Conservation (phyloP, 306 rosid genomes). For the Abrus pulchellus region DNA sequence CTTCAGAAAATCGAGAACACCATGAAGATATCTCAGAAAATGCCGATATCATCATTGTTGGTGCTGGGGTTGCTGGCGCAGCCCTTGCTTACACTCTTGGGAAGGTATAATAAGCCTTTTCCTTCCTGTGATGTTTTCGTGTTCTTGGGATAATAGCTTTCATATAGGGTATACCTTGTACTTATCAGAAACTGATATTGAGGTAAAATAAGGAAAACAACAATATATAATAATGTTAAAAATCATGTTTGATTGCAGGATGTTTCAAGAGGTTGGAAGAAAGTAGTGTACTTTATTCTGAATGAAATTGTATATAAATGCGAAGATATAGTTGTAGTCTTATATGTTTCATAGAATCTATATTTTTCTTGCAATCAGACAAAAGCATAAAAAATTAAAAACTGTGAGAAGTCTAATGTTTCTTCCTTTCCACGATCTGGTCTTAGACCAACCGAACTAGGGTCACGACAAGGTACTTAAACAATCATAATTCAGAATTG, state of each 20-base stretch:
- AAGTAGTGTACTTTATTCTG: not conserved
- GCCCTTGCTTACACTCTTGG: conserved; percentile 94
- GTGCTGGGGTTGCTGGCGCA: conserved; percentile 96
- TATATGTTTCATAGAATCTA: too few species aligned
- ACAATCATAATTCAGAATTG: not conserved
- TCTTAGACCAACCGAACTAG: not conserved
- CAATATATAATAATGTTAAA: not conserved
- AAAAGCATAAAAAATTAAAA: too few species aligned
- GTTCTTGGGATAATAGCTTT: too few species aligned
- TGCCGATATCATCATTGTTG: conserved; percentile 72
- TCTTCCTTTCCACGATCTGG: too few species aligned
- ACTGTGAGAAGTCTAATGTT: too few species aligned
- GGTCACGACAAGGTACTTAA: not conserved
- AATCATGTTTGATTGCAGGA: conserved; percentile 1
- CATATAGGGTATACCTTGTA: too few species aligned
- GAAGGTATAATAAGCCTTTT: conserved; percentile 57
- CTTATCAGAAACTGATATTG: not conserved
- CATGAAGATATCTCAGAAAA: conserved; percentile 22
- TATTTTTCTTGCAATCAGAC: not conserved
- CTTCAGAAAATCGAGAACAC: conserved; percentile 42
- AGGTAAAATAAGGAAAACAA: not conserved
- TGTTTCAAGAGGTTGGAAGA: not conserved
- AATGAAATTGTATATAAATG: too few species aligned
- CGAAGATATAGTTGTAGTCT: not conserved
- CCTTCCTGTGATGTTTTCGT: not conserved